Conservation (phyloP, 805 yeast species). For the Maudiozyma saulgeensis region DNA sequence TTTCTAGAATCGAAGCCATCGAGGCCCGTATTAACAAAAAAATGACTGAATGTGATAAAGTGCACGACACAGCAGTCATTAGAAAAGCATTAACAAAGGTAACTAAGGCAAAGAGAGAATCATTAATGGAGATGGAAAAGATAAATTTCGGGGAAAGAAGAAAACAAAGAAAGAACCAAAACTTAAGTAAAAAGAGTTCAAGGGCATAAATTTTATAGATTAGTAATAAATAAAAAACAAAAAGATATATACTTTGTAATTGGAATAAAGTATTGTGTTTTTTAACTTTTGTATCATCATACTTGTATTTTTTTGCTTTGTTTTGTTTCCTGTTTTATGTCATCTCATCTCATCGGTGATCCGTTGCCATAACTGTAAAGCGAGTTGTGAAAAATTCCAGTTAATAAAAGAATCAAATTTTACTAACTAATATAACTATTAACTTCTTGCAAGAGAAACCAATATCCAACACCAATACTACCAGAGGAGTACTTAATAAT, state of each 20-base stretch:
- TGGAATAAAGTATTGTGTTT: too few relatives aligned
- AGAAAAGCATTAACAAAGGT: conserved; percentile 59
- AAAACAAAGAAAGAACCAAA: conserved; percentile 38
- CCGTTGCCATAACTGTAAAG: too few relatives aligned
- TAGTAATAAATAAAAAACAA: background rate
- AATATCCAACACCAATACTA: background rate
- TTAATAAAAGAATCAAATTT: too few relatives aligned
- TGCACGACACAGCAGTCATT: conserved; percentile 70
- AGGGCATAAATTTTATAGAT: conserved; percentile 1
- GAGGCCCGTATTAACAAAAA: conserved; percentile 76
- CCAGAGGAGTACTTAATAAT: conserved; percentile 6
- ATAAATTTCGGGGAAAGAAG: conserved; percentile 77
- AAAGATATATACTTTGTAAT: background rate
- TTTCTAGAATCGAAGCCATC: conserved; percentile 69
- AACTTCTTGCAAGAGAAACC: too few relatives aligned
- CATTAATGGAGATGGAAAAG: conserved; percentile 86
- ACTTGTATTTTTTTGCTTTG: too few relatives aligned
- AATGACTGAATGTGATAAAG: conserved; percentile 63
- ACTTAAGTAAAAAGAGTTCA: conserved; percentile 20
- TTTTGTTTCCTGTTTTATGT: too few relatives aligned
- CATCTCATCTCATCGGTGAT: too few relatives aligned
- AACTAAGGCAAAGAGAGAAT: conserved; percentile 80
- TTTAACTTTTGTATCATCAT: too few relatives aligned
- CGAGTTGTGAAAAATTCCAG: too few relatives aligned
- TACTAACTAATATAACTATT: too few relatives aligned